Percentiles rank a stretch among this genome's conserved stretches.
Evolutionary conservation across 2,329 filamentous ascomycete species (phyloP).

Genomic region (Monosporascus sp.): DNA sequence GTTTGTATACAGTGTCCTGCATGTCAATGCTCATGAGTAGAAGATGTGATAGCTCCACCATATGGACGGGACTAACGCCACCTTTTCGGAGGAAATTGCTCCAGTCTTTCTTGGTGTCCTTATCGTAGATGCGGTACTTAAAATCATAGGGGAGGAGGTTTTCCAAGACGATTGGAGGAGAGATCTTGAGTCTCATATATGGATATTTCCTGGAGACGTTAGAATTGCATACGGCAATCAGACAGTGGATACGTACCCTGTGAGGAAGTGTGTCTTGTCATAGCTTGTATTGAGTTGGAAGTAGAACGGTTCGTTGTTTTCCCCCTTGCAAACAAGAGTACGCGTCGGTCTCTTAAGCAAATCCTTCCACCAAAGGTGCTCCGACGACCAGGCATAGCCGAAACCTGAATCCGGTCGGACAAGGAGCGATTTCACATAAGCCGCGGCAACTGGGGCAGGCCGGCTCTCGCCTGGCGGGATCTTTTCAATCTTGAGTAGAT

Average conservation of each 20-base stretch:
- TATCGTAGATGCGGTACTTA: conserved; percentile 98
- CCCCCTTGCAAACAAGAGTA: conserved; percentile 83
- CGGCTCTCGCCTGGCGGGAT: conserved; percentile 86
- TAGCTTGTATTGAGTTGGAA: conserved; percentile 90
- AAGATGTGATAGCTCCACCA: conserved; percentile 91
- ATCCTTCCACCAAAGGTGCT: conserved; percentile 89
- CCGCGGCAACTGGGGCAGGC: conserved; percentile 87
- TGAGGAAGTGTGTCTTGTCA: conserved; percentile 77
- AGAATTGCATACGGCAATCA: conserved; percentile 14
- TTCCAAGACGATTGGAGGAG: conserved; percentile 87
- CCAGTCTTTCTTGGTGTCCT: conserved; percentile 98
- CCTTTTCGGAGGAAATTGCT: conserved; percentile 96
- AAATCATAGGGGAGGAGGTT: conserved; percentile 96
- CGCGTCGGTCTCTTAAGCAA: conserved; percentile 77
- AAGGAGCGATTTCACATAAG: conserved; percentile 81
- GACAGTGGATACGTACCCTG: conserved; percentile 48
- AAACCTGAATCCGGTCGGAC: conserved; percentile 93
- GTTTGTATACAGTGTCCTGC: conserved; percentile 91
- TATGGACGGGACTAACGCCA: conserved; percentile 93
- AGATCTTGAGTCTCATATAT: conserved; percentile 89
- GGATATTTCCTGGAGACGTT: conserved; percentile 65
- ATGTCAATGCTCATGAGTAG: conserved; percentile 90
- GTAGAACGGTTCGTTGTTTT: conserved; percentile 86
- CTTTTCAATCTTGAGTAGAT: conserved; percentile 96
- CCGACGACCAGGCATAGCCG: conserved; percentile 90